phyloP scores from a whole-genome alignment of 768 basidiomycete species.

The Inosperma sp. region DNA sequence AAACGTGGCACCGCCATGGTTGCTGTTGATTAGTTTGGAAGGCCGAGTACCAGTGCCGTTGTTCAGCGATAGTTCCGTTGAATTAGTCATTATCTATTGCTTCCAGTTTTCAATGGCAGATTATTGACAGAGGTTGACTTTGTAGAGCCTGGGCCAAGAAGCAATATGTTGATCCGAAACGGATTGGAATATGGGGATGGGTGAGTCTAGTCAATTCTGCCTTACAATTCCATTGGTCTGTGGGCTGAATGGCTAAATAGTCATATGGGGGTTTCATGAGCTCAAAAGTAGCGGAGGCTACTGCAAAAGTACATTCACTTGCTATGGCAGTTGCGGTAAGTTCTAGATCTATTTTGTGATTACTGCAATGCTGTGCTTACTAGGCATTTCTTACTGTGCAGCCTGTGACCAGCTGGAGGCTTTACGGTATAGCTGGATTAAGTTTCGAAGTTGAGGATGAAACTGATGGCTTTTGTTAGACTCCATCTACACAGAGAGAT shows the following conservation, averaged over 20 bases:
- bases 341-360: slow-evolving; percentile 4
- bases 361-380: background rate
- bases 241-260: slow-evolving; percentile 34
- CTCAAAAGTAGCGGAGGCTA: slow-evolving; percentile 85
- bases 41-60: no score
- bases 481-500: slow-evolving; percentile 95
- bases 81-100: background rate
- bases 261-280: slow-evolving; percentile 97
- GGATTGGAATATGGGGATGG: slow-evolving; percentile 99
- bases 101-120: background rate
- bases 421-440: slow-evolving; percentile 53
- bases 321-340: slow-evolving; percentile 85
- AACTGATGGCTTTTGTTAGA: slow-evolving; percentile 41
- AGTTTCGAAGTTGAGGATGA: background rate
- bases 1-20: no score
- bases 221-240: background rate
- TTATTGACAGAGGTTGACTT: slow-evolving; percentile 6
- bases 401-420: slow-evolving; percentile 85
- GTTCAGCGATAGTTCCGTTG: no score
- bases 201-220: slow-evolving; percentile 40
- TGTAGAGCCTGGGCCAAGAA: slow-evolving; percentile 77
- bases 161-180: slow-evolving; percentile 79
- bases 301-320: slow-evolving; percentile 84
- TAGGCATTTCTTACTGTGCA: slow-evolving; percentile 26
- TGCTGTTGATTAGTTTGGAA: no score